Evolutionary conservation across 352 stramenopile genomes (phyloP).

Genomic region (Phytophthora meadii): DNA sequence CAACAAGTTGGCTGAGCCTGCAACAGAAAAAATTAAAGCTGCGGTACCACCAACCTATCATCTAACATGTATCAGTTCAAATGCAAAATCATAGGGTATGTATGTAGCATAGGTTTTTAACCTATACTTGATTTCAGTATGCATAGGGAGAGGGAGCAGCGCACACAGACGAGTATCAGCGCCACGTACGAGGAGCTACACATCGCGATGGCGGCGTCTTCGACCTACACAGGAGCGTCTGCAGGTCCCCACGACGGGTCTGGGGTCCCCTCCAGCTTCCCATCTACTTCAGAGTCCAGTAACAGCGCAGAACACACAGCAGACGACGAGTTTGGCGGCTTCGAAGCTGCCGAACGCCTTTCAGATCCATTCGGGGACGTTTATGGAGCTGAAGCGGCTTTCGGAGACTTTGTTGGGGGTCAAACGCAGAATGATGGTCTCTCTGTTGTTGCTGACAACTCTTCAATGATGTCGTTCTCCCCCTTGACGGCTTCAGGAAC

Average conservation of each 20-base stretch:
- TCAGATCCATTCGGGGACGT: constrained; percentile 53
- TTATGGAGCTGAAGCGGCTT: constrained; percentile 37
- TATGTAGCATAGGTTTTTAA: neutral
- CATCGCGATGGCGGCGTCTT: constrained; percentile 36
- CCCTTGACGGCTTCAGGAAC: constrained; percentile 28
- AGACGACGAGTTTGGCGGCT: constrained; percentile 51
- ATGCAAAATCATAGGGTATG: neutral
- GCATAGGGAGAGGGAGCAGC: constrained; percentile 1
- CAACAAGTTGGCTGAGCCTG: neutral
- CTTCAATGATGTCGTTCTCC: constrained; percentile 52
- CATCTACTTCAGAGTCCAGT: neutral
- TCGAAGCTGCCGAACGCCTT: constrained; percentile 41
- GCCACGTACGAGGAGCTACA: constrained; percentile 26
- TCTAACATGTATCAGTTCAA: neutral
- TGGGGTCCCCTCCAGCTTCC: constrained; percentile 2
- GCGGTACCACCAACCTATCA: constrained; percentile 4
- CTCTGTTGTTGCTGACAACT: constrained; percentile 4
- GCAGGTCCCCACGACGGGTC: neutral
- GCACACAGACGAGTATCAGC: constrained; percentile 4
- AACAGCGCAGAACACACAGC: constrained; percentile 7
- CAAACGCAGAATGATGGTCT: constrained; percentile 1
- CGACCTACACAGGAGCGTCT: constrained; percentile 4
- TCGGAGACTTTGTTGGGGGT: constrained; percentile 18
- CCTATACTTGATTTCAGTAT: constrained; percentile 22
- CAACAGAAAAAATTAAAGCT: neutral